Conservation (phyloP, 129 eudicot genomes). For the Centella asiatica region DNA sequence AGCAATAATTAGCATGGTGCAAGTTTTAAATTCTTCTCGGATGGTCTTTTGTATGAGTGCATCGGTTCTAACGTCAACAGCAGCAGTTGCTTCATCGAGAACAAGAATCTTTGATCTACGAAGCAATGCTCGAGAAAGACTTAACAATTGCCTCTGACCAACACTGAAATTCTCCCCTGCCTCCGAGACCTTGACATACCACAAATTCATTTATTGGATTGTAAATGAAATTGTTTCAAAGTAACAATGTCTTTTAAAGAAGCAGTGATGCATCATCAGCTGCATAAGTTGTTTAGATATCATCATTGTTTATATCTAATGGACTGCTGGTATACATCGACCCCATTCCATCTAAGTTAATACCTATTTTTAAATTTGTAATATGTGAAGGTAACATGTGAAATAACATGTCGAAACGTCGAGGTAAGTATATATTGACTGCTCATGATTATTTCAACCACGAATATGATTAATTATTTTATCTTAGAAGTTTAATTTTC, state of each 20-base stretch:
- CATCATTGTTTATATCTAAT: too few relatives aligned
- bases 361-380: too few relatives aligned
- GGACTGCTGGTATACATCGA: too few relatives aligned
- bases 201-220: neutral
- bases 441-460: too few relatives aligned
- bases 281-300: neutral
- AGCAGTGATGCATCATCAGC: neutral
- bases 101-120: conserved; percentile 93
- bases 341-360: neutral
- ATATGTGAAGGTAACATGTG: too few relatives aligned
- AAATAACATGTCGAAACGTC: too few relatives aligned
- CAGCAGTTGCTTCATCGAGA: conserved; percentile 99
- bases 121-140: conserved; percentile 91
- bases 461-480: too few relatives aligned
- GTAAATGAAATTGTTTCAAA: neutral
- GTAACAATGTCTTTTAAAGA: too few relatives aligned
- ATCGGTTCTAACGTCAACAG: conserved; percentile 96
- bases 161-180: conserved; percentile 97
- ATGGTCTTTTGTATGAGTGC: conserved; percentile 96
- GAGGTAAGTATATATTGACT: too few relatives aligned
- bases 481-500: too few relatives aligned
- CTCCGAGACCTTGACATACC: conserved; percentile 59
- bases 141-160: conserved; percentile 86
- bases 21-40: conserved; percentile 82
- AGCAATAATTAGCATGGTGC: conserved; percentile 97